Conservation (phyloP, 257 asterid genomes). For the Solanum tarijense region DNA sequence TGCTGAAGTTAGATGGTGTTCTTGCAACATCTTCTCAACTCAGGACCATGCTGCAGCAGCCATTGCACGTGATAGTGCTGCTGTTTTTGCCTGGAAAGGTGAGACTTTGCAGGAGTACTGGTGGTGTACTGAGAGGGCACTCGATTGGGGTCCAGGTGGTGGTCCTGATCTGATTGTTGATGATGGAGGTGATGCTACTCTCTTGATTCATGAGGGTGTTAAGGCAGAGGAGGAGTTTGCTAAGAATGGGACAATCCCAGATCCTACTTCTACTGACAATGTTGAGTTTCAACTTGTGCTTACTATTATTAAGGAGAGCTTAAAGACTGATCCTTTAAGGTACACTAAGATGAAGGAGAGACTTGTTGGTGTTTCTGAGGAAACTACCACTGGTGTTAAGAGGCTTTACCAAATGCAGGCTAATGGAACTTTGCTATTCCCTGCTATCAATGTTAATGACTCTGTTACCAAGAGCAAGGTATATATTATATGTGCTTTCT, state of each 20-base stretch:
- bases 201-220: constrained; percentile 81
- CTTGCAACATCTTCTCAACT: constrained; percentile 83
- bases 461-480: constrained; percentile 98
- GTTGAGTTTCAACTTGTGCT: constrained; percentile 74
- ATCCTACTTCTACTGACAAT: constrained; percentile 68
- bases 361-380: constrained; percentile 86
- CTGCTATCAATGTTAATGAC: constrained; percentile 31
- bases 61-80: constrained; percentile 80
- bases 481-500: background rate
- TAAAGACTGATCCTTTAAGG: constrained; percentile 53
- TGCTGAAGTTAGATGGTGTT: constrained; percentile 91
- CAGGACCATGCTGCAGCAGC: constrained; percentile 90
- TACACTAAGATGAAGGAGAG: constrained; percentile 76
- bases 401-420: constrained; percentile 87
- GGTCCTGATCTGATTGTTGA: constrained; percentile 83
- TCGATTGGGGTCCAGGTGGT: constrained; percentile 84
- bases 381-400: constrained; percentile 91
- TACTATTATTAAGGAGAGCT: constrained; percentile 52
- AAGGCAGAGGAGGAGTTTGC: constrained; percentile 75
- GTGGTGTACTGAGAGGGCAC: constrained; percentile 94
- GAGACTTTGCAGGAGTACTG: constrained; percentile 76
- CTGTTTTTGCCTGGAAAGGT: constrained; percentile 91
- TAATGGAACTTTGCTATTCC: constrained; percentile 63
- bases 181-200: constrained; percentile 81
- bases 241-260: constrained; percentile 51